These are phyloP conservation scores for Polyrhizophydium stewartii DNA, from an alignment of 371 early-diverging fungal genomes.

Conservation along the genomic window DNA sequence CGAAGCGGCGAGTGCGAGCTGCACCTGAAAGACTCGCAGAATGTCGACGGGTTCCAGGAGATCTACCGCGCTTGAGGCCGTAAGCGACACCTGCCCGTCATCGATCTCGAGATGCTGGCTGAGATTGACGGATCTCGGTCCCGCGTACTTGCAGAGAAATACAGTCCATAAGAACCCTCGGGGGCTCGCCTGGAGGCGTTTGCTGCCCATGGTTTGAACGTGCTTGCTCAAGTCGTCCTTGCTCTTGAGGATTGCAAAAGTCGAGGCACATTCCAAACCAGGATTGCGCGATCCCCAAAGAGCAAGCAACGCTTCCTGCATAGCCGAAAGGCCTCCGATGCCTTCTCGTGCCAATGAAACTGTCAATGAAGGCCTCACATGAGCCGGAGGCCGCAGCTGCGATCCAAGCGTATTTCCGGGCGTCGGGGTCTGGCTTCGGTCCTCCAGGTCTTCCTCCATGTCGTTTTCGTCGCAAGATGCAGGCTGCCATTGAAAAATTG, in stretches of 20 bases:
- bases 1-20: no score
- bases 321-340: neutral
- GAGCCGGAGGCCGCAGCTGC: neutral
- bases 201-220: no score
- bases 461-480: neutral
- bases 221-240: neutral
- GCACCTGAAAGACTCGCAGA: neutral
- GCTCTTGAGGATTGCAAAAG: neutral
- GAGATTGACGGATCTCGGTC: neutral
- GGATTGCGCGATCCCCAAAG: neutral
- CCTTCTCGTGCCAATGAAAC: neutral
- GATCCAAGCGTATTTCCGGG: slow-evolving; percentile 17
- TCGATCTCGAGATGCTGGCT: no score
- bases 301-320: neutral
- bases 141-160: neutral
- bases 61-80: neutral
- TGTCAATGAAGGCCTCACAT: neutral
- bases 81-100: no score
- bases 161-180: neutral
- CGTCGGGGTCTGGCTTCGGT: slow-evolving; percentile 21
- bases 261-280: neutral
- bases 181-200: no score
- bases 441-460: slow-evolving; percentile 11
- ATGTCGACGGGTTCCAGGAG: neutral
- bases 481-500: neutral